Base-by-base conservation (phyloP, 371 early-diverging fungal species). In the Mortierella sp. region DNA sequence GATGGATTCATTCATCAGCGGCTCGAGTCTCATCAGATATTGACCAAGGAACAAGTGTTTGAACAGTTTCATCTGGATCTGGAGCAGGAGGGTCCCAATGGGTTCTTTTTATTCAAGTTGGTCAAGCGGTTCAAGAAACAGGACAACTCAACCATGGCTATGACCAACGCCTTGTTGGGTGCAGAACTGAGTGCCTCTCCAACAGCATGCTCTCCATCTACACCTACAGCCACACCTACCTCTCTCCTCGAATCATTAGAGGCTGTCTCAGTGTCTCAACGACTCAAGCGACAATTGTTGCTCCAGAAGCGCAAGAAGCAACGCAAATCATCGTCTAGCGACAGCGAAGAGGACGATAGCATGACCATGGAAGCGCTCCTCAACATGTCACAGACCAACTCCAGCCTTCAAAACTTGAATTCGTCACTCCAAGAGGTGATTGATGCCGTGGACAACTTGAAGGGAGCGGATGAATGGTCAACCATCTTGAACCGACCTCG, bases 21-120 rank as follows among this genome's bases (percentile, higher is more conserved):
- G 0, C 64, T 74, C 17, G 74, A 74, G 60, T 74, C 74, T 3
- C 74, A 74, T 29, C 74, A 74, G 54, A 74, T 74, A 34, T 57
- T 74, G 57, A 63, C 68, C 34, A 74, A 67, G 50, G 74, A 74
- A 22, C 74, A 74, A n/a, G 74, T 74, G 24, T 67, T 67, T 60
- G 74, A 74, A 37, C 74, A 63, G 21, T 74, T 63, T 28, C 74
- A 67, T 43, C 24, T 74, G 21, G 74, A 74, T 52, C 47, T 74
- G 25, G 74, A 74, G 28, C 63, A 63, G n/a, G 74, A 74, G 0
- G 74, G 74, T 4, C 74, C 74, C 2, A 67, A 67, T 27, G 74
- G 74, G 0, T 74, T 74, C 60, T 74, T 74, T 31, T 53, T 74
- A 27, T 74, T 74, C 57, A 74, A 74, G 50, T 41, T 74, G 49